A percentile compares a stretch with the other conserved stretches of the same genome.
phyloP scores from a whole-genome alignment of 202 grass and related monocot species.

The Digitaria exilis region DNA sequence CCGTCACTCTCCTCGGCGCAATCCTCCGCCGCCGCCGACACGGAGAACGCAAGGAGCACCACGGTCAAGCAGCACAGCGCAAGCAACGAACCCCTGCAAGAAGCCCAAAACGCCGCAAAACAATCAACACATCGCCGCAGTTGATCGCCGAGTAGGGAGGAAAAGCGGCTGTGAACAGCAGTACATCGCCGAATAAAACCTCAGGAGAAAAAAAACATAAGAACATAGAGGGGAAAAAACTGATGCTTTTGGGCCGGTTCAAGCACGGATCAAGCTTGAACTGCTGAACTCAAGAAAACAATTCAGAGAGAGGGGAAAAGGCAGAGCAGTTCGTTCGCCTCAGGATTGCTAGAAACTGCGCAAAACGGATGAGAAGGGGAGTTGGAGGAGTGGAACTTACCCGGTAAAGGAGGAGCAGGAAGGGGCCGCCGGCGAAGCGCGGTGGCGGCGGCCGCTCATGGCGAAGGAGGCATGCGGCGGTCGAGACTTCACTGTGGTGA shows the following conservation, averaged over 20 bases:
- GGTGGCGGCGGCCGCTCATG: slow-evolving; percentile 41
- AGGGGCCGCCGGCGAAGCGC: slow-evolving; percentile 25
- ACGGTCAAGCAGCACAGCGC: slow-evolving; percentile 35
- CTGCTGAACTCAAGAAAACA: not conserved
- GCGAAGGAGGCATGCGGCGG: slow-evolving; percentile 36
- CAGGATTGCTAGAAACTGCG: slow-evolving; percentile 28
- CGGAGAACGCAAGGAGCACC: slow-evolving; percentile 28
- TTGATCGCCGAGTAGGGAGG: slow-evolving; percentile 42
- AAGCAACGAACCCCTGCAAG: slow-evolving; percentile 39
- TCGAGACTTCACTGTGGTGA: slow-evolving; percentile 51
- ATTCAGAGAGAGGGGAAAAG: not conserved
- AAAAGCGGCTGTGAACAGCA: slow-evolving; percentile 25
- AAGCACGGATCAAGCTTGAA: slow-evolving; percentile 38
- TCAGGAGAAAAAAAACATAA: not conserved
- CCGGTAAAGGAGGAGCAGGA: slow-evolving; percentile 6
- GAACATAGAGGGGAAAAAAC: not conserved
- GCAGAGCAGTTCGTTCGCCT: slow-evolving; percentile 22
- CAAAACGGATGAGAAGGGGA: slow-evolving; percentile 17
- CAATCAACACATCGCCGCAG: slow-evolving; percentile 27
- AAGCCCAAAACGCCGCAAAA: slow-evolving; percentile 29
- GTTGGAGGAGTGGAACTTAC: slow-evolving; percentile 23
- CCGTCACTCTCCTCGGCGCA: slow-evolving; percentile 22
- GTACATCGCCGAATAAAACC: slow-evolving; percentile 34
- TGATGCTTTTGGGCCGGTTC: slow-evolving; percentile 11
- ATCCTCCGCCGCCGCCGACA: slow-evolving; percentile 28